These are phyloP conservation scores for Handroanthus guayacan DNA, from an alignment of 257 asterid genomes.

Conservation along the genomic window DNA sequence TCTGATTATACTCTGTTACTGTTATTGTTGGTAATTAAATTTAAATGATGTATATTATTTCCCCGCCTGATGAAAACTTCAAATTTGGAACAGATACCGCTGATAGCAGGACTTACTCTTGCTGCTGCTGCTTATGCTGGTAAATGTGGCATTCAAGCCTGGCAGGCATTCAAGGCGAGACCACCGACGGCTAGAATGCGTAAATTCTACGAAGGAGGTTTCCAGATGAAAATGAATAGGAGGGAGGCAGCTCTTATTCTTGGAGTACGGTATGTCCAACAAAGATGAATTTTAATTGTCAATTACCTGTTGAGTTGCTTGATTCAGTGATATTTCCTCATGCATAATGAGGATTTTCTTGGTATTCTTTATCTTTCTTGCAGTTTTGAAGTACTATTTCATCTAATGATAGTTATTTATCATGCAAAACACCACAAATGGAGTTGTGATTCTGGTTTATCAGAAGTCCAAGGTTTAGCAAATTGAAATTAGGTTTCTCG, in stretches of 20 bases:
- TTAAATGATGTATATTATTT: too few relatives aligned
- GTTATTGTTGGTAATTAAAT: too few relatives aligned
- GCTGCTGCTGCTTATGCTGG: slow-evolving; percentile 88
- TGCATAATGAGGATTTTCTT: neutral
- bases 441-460: too few relatives aligned
- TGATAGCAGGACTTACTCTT: slow-evolving; percentile 74
- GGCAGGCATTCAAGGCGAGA: slow-evolving; percentile 87
- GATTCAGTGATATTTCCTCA: neutral
- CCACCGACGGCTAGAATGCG: slow-evolving; percentile 82
- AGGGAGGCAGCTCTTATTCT: slow-evolving; percentile 93
- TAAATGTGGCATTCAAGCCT: slow-evolving; percentile 77
- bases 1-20: too few relatives aligned
- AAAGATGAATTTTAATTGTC: slow-evolving; percentile 8
- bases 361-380: too few relatives aligned
- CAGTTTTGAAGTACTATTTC: too few relatives aligned
- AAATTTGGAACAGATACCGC: slow-evolving; percentile 61
- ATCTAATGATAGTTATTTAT: too few relatives aligned
- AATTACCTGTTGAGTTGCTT: neutral
- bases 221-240: slow-evolving; percentile 82
- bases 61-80: neutral
- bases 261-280: slow-evolving; percentile 69
- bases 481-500: too few relatives aligned
- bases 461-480: too few relatives aligned
- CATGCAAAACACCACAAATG: too few relatives aligned
- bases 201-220: slow-evolving; percentile 91